Conservation (phyloP, 2,329 filamentous ascomycete species). For the Myriosclerotinia scirpicola region DNA sequence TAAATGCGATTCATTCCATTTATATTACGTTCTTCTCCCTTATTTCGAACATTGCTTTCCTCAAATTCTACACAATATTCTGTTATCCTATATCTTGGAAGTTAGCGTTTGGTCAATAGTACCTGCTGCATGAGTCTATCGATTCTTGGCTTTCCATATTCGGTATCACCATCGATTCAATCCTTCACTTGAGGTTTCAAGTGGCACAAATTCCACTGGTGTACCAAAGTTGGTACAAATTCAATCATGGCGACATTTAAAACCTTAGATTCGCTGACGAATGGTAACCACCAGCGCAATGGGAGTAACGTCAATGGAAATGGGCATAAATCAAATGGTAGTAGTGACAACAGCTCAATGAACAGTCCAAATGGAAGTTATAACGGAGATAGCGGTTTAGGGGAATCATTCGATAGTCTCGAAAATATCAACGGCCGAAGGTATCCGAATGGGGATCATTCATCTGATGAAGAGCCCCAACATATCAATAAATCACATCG, state of each 20-base stretch:
- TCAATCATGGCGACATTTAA: conserved; percentile 20
- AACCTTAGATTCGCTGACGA: not conserved
- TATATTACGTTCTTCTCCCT: conserved; percentile 7
- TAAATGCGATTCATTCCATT: conserved; percentile 10
- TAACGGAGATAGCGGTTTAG: conserved; percentile 13
- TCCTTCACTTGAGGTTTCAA: not conserved
- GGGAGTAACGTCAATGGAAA: not conserved
- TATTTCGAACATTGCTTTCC: not conserved
- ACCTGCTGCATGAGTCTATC: conserved; percentile 2
- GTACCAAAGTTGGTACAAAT: conserved; percentile 5
- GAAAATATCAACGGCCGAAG: not conserved
- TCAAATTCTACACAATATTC: not conserved
- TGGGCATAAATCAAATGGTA: not conserved
- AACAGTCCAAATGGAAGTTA: not conserved
- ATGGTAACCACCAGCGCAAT: conserved; percentile 10
- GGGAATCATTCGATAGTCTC: not conserved
- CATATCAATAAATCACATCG: conserved; percentile 27
- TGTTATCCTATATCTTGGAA: not conserved
- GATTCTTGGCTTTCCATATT: not conserved
- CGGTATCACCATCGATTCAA: not conserved
- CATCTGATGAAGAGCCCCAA: conserved; percentile 2
- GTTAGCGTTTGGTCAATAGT: not conserved
- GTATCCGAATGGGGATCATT: not conserved
- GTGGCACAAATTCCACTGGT: conserved; percentile 6
- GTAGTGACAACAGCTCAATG: not conserved